A percentile compares a stretch with the other conserved stretches of the same genome.
phyloP scores from a whole-genome alignment of 306 rosid species.

The Medicago ruthenica region DNA sequence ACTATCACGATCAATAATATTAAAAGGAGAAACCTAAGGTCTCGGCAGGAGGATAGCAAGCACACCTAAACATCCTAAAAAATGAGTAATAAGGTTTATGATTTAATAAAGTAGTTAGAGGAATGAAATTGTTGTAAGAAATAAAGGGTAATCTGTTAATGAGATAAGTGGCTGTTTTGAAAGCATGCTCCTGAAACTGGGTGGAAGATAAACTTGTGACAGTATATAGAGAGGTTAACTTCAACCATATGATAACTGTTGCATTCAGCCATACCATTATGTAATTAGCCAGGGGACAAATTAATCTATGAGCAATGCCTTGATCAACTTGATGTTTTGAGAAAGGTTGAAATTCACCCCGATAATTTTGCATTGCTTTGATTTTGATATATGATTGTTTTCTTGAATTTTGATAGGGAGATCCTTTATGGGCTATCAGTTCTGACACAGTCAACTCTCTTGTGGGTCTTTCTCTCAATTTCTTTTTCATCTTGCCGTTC shows the following conservation, averaged over 20 bases:
- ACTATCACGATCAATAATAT: not conserved
- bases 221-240: not conserved
- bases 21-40: not conserved
- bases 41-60: not conserved
- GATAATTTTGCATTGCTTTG: not conserved
- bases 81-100: not conserved
- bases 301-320: not conserved
- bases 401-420: conserved; percentile 65
- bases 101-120: not conserved
- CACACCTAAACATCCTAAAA: not conserved
- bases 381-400: conserved; percentile 38
- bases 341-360: not conserved
- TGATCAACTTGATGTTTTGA: not conserved
- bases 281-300: not conserved
- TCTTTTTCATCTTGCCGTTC: conserved; percentile 82
- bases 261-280: not conserved
- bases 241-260: not conserved
- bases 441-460: conserved; percentile 76
- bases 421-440: conserved; percentile 94
- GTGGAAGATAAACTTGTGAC: not conserved
- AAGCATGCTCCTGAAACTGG: not conserved
- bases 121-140: not conserved
- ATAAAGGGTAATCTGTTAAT: not conserved
- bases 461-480: conserved; percentile 82
- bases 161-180: not conserved